Conservation (phyloP, 768 basidiomycete species). For the Boletus insuetus region DNA sequence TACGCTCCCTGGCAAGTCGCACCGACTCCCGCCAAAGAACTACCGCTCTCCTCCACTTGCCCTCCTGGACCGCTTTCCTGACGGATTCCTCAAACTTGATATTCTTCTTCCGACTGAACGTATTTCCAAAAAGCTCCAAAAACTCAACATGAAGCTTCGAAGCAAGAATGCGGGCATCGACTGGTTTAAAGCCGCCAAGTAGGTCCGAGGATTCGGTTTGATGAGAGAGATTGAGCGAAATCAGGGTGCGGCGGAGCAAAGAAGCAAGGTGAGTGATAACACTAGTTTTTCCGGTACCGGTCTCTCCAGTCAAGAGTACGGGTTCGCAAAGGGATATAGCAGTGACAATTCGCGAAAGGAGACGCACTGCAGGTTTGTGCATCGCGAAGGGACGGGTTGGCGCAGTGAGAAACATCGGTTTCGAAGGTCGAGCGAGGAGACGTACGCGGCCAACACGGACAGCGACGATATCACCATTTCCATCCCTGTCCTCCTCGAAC, state of each 20-base stretch:
- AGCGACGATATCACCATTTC: constrained; percentile 54
- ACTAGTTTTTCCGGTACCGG: constrained; percentile 99
- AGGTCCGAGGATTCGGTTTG: constrained; percentile 96
- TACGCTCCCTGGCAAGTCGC: constrained; percentile 64
- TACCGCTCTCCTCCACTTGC: constrained; percentile 82
- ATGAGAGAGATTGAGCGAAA: constrained; percentile 91
- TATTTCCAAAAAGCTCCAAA: constrained; percentile 74
- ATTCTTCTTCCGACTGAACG: constrained; percentile 90
- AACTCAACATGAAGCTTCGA: constrained; percentile 69
- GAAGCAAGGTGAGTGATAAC: constrained; percentile 83
- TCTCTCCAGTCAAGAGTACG: constrained; percentile 91
- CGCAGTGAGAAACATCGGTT: constrained; percentile 32
- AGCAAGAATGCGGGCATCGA: constrained; percentile 82
- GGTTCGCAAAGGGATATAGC: constrained; percentile 76
- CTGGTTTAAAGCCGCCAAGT: constrained; percentile 93
- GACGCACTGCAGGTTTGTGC: constrained; percentile 76
- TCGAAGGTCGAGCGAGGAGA: constrained; percentile 45
- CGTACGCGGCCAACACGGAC: constrained; percentile 64
- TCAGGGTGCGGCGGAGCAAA: constrained; percentile 68
- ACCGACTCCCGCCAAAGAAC: constrained; percentile 81
- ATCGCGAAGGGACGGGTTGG: constrained; percentile 73
- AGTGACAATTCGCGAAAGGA: constrained; percentile 79
- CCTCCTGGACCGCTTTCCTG: constrained; percentile 74
- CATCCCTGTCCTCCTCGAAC: constrained; percentile 65
- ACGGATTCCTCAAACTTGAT: constrained; percentile 80